Conservation (phyloP, 768 basidiomycete genomes). For the Phaeolepiota aurea region DNA sequence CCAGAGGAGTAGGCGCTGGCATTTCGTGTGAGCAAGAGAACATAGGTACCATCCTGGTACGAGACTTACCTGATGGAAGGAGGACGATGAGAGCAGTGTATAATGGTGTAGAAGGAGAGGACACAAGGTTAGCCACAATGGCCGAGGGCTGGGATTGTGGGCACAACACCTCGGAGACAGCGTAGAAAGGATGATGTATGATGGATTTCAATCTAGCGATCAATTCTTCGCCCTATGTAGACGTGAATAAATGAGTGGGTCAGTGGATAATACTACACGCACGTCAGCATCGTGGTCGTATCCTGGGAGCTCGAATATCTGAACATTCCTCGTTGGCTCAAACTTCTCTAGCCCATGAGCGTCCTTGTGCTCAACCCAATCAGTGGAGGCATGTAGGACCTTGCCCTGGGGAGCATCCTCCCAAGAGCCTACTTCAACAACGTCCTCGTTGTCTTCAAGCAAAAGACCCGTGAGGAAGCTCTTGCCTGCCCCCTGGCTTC, state of each 20-base stretch:
- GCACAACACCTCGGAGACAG: conserved; percentile 44
- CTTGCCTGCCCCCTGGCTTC: conserved; percentile 32
- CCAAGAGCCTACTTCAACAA: conserved; percentile 56
- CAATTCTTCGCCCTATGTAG: conserved; percentile 22
- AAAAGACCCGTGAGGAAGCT: conserved; percentile 39
- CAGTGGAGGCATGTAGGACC: conserved; percentile 53
- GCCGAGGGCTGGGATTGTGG: conserved; percentile 43
- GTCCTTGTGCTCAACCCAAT: conserved; percentile 64
- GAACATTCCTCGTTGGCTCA: conserved; percentile 58
- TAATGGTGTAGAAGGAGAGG: conserved; percentile 49
- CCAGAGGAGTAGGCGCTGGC: conserved; percentile 26
- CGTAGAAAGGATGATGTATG: conserved; percentile 50
- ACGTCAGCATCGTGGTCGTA: conserved; percentile 40
- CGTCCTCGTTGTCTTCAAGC: conserved; percentile 58
- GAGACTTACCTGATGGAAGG: conserved; percentile 35
- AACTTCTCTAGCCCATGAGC: conserved; percentile 58
- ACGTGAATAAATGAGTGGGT: neutral
- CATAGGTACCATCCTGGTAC: neutral
- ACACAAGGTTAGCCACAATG: conserved; percentile 42
- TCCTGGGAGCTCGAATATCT: conserved; percentile 43
- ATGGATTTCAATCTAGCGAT: conserved; percentile 24
- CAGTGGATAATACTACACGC: conserved; percentile 16
- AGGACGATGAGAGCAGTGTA: conserved; percentile 54
- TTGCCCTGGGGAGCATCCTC: conserved; percentile 36
- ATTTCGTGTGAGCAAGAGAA: conserved; percentile 7